Conservation (phyloP, 2,329 filamentous ascomycete genomes). For the Arthrinium phaeospermum region DNA sequence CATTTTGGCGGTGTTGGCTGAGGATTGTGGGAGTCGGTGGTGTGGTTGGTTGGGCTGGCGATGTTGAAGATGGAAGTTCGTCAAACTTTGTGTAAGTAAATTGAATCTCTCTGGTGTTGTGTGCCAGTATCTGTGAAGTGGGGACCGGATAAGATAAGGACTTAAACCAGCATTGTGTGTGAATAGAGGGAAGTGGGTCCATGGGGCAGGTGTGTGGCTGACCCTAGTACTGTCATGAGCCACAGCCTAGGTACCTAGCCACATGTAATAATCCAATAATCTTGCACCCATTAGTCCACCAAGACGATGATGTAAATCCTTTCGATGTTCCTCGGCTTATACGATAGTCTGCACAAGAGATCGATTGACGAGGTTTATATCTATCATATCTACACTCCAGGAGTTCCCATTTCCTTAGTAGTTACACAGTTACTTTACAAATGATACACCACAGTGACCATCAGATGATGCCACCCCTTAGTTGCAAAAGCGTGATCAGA, state of each 20-base stretch:
- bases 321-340: not conserved
- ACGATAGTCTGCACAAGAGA: not conserved
- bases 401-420: not conserved
- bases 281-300: not conserved
- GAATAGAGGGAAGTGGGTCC: not conserved
- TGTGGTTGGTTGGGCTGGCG: constrained; percentile 31
- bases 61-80: constrained; percentile 13
- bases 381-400: constrained; percentile 6
- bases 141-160: not conserved
- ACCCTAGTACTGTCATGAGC: not conserved
- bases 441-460: not conserved
- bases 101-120: constrained; percentile 6
- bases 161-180: not conserved
- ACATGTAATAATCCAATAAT: not conserved
- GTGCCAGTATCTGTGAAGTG: constrained; percentile 1
- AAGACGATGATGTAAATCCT: not conserved
- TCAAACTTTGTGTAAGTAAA: not conserved
- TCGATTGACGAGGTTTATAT: not conserved
- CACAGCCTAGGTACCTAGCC: not conserved
- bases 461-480: not conserved
- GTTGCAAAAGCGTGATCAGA: not conserved
- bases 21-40: constrained; percentile 31
- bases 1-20: constrained; percentile 64
- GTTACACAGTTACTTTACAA: constrained; percentile 16
- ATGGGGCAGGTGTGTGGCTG: not conserved